Base-by-base conservation (phyloP, 2,329 filamentous ascomycete genomes). In the Amauroascus niger region DNA sequence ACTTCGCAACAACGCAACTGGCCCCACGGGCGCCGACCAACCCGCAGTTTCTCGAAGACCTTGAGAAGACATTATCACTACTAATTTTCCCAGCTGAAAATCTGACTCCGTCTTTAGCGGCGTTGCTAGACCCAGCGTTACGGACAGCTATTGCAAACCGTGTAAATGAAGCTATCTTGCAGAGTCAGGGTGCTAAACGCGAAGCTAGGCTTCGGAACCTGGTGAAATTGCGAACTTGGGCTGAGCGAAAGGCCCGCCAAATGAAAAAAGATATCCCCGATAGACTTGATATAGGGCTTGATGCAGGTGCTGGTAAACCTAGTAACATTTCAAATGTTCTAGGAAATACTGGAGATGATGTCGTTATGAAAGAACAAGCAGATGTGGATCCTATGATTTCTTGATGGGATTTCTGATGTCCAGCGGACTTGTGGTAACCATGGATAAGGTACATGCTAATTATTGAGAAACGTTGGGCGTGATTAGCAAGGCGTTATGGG, bases 61-160 rank as follows among this genome's bases (percentile, higher is more conserved):
- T 98, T 9, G 93, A 98, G 70, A 81, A 84, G 65, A 96, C 93
- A 0, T 95, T 98, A 84, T 86, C 88, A 0, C 78, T 98, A 39
- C 76, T 98, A 37, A 85, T 98, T 41, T 95, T 96, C 62, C 83
- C 88, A 0, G 79, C 81, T n/a, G 86, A 93, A 51, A 84, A 81
- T 50, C 78, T 96, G 35, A 81, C 87, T 43, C 83, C 87, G 1
- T 82, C 87, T 47, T 75, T 96, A 30, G 82, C 84, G 35, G 81
- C 81, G 45, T 75, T 98, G 26, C 74, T 98, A 16, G 80, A 95
- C 60, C 87, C 90, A 1, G 79, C 82, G 46, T 77, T 97, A 43
- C 83, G 93, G 57, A 82, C 84, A 60, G 81, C 84, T 41, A 89
- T 96, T n/a, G 93, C 93, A 3, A 83, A 84, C 57, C 79, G 80